Base-by-base conservation (phyloP, 306 rosid species). In the Quercus glauca region DNA sequence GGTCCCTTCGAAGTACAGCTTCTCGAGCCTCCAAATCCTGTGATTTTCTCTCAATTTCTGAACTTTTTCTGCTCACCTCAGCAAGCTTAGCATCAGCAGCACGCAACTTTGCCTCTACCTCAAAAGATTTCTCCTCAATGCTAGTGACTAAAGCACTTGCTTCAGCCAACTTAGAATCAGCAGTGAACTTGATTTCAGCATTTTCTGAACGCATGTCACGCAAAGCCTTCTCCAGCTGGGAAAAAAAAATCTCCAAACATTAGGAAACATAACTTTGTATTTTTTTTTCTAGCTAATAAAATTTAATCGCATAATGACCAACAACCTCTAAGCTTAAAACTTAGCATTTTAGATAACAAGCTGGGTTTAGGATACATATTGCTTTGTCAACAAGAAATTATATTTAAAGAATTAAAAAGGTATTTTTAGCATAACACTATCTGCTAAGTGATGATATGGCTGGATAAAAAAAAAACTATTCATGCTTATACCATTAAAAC, bases 1-100 rank as follows among this genome's bases (percentile, higher is more conserved):
- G 95, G 21, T 93, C 96, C 83, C 91, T 85, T 76, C 92, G 83
- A 73, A 92, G 83, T 26, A 86, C 84, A 80, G 86, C 81, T 85
- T 95, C 99, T 56, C 85, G 96, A 86, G 80, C 86, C 86, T 87
- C 97, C 49, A 95, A 73, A 61, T 95, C 99, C 55, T 81, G 93
- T 55, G 88, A 83, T 84, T 89, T 95, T 79, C 98, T 91, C 75
- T 89, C 97, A 74, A 90, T 71, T 79, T 93, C 99, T 0, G 94
- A 86, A 78, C 85, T 90, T 78, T 88, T 95, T 81, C 98, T 81
- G 88, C 88, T 91, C 60, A 95, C 87, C 79, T 95, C 99, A 31
- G 99, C 97, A 75, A 88, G 86, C 88, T 88, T 95, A 78, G 99
- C 98, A 87, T 95, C 99, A 58, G 97, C 92, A 69, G 97, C 88